Conservation (phyloP, 1,139 yeast species). For the Hyphopichia buzzinii region DNA sequence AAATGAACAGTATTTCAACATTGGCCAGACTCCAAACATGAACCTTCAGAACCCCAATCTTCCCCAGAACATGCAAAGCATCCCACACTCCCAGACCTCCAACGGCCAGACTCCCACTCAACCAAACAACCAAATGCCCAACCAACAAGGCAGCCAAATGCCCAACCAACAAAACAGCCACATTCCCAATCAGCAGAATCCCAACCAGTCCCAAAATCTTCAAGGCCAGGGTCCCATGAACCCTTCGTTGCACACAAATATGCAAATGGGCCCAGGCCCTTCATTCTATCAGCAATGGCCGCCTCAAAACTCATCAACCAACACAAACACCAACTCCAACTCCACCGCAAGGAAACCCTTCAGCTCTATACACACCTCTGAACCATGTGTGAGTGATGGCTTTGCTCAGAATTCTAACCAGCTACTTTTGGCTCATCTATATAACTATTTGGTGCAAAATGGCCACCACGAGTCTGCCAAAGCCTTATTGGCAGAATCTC, state of each 20-base stretch:
- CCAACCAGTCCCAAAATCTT: too few relatives aligned
- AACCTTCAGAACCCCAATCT: too few relatives aligned
- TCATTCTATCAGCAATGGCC: neutral
- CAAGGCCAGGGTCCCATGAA: too few relatives aligned
- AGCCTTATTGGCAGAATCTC: constrained; percentile 42
- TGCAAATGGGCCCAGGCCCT: neutral
- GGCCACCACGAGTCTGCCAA: constrained; percentile 51
- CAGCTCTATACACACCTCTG: constrained; percentile 1
- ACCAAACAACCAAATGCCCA: too few relatives aligned
- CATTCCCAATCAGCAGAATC: too few relatives aligned
- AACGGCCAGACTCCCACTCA: too few relatives aligned
- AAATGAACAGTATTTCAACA: neutral
- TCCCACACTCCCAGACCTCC: too few relatives aligned
- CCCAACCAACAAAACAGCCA: too few relatives aligned
- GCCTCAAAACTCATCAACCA: neutral
- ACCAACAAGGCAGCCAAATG: too few relatives aligned
- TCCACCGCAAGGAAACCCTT: constrained; percentile 1
- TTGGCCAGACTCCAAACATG: too few relatives aligned
- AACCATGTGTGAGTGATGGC: constrained; percentile 2
- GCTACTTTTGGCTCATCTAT: constrained; percentile 47
- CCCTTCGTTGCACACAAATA: neutral
- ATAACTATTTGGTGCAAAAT: constrained; percentile 45
- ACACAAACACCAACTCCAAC: neutral
- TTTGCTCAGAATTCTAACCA: constrained; percentile 42
- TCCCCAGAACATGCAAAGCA: too few relatives aligned